Base-by-base conservation (phyloP, 1,284 basidiomycete genomes). In the Ceraceosorus bombacis region DNA sequence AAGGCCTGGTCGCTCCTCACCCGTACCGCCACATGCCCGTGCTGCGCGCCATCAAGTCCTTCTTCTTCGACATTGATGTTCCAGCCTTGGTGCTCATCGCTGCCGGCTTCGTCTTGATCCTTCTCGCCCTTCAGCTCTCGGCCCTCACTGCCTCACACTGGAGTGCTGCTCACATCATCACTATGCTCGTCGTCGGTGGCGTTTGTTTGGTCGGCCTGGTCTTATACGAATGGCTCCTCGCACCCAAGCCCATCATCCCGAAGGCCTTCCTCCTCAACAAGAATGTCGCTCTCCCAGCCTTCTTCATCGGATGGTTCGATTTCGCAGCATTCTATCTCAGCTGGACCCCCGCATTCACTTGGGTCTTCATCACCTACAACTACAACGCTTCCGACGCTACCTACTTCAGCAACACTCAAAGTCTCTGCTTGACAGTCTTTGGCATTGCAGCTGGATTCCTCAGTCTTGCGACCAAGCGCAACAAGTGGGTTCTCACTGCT, bases 391-490 rank as follows among this genome's bases (percentile, higher is more conserved):
- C 12, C 1, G 63, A 66, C 37, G 69, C 72, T 6, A 48, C 15
- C 41, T 77, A 77, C 65, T 76, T 71, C 57, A 70, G 69, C 49
- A 71, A 74, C 61, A 61, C 64, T 10, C 73, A 76, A 55, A 68
- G 64, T 4, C 52, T 76, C 5, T 62, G 64, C 8, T 57, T 77
- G 13, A 76, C 74, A 7, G 60, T 76, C 38, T 77, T 77, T 46
- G 75, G 74, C 62, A 73, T 76, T 15, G 38, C 56, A 4, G 72
- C 66, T n/a, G 75, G 75, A 41, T 59, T 70, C 53, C 60, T 74
- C 52, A 65, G 66, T n/a, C 53, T 64, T 13, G 62, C 53, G n/a
- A 70, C 69, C 49, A 68, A 68, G 56, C 70, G 73, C 51, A 76
- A 70, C 74, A 77, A 77, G 58, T 74, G 65, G 65, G 27, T 66